Evolutionary conservation across 2,329 filamentous ascomycete species (phyloP).

Genomic region (Curvularia spicifera): DNA sequence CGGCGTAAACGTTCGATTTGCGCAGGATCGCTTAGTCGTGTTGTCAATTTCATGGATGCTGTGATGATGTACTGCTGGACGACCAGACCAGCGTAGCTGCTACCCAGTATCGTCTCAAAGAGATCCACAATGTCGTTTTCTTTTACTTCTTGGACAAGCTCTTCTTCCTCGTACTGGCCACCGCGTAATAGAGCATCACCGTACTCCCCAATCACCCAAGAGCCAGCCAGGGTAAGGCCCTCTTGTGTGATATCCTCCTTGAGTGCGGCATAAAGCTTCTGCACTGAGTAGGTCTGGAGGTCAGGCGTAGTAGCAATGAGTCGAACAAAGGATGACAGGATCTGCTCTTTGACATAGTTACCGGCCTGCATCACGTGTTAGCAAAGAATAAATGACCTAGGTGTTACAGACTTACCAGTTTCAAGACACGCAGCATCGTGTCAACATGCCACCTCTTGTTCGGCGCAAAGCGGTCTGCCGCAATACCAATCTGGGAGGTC

Average conservation of each 20-base stretch:
- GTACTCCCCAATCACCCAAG: conserved; percentile 98
- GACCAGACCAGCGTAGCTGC: conserved; percentile 89
- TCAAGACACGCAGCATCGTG: conserved; percentile 93
- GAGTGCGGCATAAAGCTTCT: conserved; percentile 88
- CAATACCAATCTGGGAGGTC: conserved; percentile 97
- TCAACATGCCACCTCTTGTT: conserved; percentile 99
- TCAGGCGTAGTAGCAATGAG: conserved; percentile 94
- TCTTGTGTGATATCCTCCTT: conserved; percentile 99
- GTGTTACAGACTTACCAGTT: conserved; percentile 58
- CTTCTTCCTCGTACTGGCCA: conserved; percentile 92
- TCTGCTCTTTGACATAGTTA: conserved; percentile 97
- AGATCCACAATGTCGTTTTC: conserved; percentile 91
- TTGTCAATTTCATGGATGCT: conserved; percentile 92
- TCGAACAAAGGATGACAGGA: conserved; percentile 93
- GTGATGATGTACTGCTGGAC: conserved; percentile 96
- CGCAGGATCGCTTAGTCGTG: conserved; percentile 79
- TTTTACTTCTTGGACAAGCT: conserved; percentile 80
- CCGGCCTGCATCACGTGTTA: conserved; percentile 64
- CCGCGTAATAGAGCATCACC: conserved; percentile 88
- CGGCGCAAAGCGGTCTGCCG: conserved; percentile 92
- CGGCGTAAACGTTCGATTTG: conserved; percentile 86
- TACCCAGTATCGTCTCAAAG: conserved; percentile 91
- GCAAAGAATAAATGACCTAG: not conserved
- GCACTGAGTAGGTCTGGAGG: conserved; percentile 92
- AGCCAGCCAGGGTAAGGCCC: conserved; percentile 87